Base-by-base conservation (phyloP, 2,329 filamentous ascomycete species). In the Curvularia sp. region DNA sequence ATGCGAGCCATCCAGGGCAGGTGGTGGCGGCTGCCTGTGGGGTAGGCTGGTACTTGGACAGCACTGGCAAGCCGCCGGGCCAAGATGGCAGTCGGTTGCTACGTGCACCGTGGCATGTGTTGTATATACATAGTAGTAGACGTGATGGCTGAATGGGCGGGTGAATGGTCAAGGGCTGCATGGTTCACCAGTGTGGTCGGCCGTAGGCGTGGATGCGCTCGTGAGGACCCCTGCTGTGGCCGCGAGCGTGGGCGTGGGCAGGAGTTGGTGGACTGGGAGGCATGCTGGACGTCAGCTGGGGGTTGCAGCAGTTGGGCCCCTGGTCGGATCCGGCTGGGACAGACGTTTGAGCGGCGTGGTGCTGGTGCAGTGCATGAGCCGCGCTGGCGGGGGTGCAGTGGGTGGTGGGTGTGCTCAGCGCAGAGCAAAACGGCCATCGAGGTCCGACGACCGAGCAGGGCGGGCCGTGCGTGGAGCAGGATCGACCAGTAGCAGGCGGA, bases 391-490 rank as follows among this genome's bases (percentile, higher is more conserved):
- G 15, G 43, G 26, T 20, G 18, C 18, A 3, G 39, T 42, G 39
- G 39, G 39, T 42, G 20, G 24, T 22, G 38, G 38, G 38, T 41
- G 24, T 26, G 61, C 61, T 53, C 53, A 56, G 38, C 55, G 61
- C 18, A 18, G 18, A 57, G 61, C 67, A 69, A 53, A 61, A 68
- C 68, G 68, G 67, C 64, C 62, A 62, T 65, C 62, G 60, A 66
- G 64, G 62, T 56, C 62, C 63, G 66, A 62, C 58, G 57, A 64
- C 60, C 61, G 43, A 58, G 39, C 28, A 49, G 31, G 6, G 64
- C 64, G 69, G 70, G 65, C 67, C 70, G 70, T 70, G 69, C 65
- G 62, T 63, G 65, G 62, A 66, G 68, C 60, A 61, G 62, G 46
- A 69, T 69, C 64, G 63, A 57, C 70, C 66, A 68, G 58, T 62